Evolutionary conservation across 2,329 filamentous ascomycete genomes (phyloP), one percentile per base, ranked within the genome.

Genomic region (Penicillium sp.): DNA sequence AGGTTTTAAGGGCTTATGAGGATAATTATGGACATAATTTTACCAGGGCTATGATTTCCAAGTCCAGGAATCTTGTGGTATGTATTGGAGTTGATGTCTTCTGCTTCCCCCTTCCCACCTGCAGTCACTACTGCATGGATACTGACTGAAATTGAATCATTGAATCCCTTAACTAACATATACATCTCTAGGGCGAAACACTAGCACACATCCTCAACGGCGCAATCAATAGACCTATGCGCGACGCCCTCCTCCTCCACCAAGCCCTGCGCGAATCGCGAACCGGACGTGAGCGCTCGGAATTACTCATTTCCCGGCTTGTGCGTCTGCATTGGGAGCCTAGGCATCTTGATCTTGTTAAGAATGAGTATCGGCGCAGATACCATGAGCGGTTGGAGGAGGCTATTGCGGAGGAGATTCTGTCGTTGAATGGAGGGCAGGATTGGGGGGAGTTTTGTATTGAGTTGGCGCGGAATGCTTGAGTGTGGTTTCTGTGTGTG

Each of bases 181-280:
- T 59, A 21, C 7, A 13, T n/a, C n/a, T 19, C 4, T 65, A 97
- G 92, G 94, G 94, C 62, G 94, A 99, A 78, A 87, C 96, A 21
- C 86, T 97, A 38, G 91, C 92, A 0, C 94, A 97, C 75, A 91
- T 97, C 66, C 87, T 99, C 69, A 97, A 97, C 76, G 94, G 94
- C 68, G 87, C 96, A 56, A 96, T 97, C 78, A 97, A 97, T 78
- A 90, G 90, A 58, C 92, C 94, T 6, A 91, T 96, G 61, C 90
- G 94, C 54, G 94, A 97, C 73, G 91, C 93, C 3, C 83, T 97
- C 38, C 86, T 97, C 3, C 81, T 99, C 2, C 87, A 96, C 74
- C 94, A 97, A 77, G 93, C 94, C 2, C 86, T 97, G 63, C 88
- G 87, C 21, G 84, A 88, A 45, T 87, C 88, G 4, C 84, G 82